These are phyloP conservation scores for Pisolithus microcarpus DNA, from an alignment of 768 basidiomycete species.

Conservation along the genomic window DNA sequence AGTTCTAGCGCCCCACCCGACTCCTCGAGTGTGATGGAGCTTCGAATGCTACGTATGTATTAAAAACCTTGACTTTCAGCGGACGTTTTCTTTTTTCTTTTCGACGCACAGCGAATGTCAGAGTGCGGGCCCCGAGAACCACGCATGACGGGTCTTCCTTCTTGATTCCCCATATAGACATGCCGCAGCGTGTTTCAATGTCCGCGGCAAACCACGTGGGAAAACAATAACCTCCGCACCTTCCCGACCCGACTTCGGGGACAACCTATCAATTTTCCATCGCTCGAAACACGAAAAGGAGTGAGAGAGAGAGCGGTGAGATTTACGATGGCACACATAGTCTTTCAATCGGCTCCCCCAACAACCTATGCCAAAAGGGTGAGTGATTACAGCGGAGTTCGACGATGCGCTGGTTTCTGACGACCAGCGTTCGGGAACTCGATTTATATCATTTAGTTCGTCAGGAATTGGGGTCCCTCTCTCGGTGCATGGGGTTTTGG, in stretches of 20 bases:
- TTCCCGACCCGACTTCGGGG: not conserved
- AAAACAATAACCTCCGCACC: not conserved
- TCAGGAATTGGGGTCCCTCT: constrained; percentile 53
- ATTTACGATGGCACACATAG: constrained; percentile 28
- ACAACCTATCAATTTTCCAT: too few relatives aligned
- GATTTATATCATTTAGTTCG: constrained; percentile 27
- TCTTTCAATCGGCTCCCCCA: constrained; percentile 20
- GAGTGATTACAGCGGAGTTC: not conserved
- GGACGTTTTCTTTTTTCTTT: too few relatives aligned
- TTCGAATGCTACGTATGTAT: too few relatives aligned
- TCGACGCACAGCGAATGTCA: not conserved
- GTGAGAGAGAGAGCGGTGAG: not conserved
- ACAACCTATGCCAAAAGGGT: constrained; percentile 12
- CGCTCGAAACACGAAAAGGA: not conserved
- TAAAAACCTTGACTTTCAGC: too few relatives aligned
- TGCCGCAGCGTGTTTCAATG: not conserved
- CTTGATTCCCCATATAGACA: not conserved
- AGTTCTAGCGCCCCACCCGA: too few relatives aligned
- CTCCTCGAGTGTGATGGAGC: too few relatives aligned
- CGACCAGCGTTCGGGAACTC: not conserved
- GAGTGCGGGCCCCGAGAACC: not conserved
- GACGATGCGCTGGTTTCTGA: not conserved
- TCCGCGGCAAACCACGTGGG: not conserved
- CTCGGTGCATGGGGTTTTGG: constrained; percentile 68
- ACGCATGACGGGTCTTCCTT: not conserved